Conservation (phyloP, 495 filamentous ascomycete species). For the Podospora australis region DNA sequence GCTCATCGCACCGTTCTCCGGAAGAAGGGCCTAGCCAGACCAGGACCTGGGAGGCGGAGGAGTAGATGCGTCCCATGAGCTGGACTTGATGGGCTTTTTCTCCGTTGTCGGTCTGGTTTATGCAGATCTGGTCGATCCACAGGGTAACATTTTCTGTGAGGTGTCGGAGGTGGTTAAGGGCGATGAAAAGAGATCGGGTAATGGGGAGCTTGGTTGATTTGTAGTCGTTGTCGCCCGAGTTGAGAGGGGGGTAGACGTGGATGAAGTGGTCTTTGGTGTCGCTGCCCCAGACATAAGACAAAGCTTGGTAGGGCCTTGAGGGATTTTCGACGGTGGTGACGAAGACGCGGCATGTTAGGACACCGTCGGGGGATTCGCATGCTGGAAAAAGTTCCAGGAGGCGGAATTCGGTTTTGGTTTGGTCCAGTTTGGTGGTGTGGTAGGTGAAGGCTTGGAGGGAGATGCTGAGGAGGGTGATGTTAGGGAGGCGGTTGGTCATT, state of each 20-base stretch:
- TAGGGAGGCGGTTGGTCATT: neutral
- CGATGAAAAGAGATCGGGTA: neutral
- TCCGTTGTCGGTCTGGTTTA: conserved; percentile 20
- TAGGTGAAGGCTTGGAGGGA: neutral
- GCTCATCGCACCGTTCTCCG: neutral
- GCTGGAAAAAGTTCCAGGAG: neutral
- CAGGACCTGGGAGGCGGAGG: conserved; percentile 11
- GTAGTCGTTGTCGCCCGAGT: neutral
- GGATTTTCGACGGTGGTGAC: conserved; percentile 5
- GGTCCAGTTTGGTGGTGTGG: neutral
- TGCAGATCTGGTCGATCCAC: conserved; percentile 26
- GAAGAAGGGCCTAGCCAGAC: conserved; percentile 24
- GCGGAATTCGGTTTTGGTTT: neutral
- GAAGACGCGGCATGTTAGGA: conserved; percentile 5
- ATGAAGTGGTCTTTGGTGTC: conserved; percentile 1
- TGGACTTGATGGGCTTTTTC: conserved; percentile 23
- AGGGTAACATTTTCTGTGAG: neutral
- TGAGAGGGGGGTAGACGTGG: neutral
- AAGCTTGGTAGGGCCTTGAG: conserved; percentile 3
- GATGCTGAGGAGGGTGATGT: neutral
- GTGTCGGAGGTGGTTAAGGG: neutral
- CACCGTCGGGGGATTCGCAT: neutral
- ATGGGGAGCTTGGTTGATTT: neutral
- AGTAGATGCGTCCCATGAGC: conserved; percentile 25
- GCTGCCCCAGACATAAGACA: conserved; percentile 10